Conservation (phyloP, 2,329 filamentous ascomycete species). For the Colletotrichum sp. region DNA sequence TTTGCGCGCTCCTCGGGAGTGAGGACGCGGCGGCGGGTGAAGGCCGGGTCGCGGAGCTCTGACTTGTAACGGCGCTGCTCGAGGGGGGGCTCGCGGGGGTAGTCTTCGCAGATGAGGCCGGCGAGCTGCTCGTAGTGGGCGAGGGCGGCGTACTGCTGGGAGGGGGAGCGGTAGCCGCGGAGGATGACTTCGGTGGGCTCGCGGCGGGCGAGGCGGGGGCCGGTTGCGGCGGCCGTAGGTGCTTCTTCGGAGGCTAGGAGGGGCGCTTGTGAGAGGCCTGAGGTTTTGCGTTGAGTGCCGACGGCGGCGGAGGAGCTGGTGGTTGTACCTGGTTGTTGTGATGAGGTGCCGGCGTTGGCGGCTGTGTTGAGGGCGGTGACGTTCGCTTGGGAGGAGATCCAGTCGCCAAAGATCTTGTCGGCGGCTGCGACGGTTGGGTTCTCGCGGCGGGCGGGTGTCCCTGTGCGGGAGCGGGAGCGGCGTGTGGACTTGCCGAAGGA, state of each 20-base stretch:
- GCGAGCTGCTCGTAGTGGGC: conserved; percentile 88
- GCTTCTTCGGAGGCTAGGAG: conserved; percentile 40
- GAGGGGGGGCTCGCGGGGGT: conserved; percentile 81
- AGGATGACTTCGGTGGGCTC: conserved; percentile 78
- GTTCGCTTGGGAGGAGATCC: conserved; percentile 54
- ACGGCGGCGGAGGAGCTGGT: background rate
- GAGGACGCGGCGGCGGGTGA: conserved; percentile 68
- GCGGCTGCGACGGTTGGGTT: conserved; percentile 67
- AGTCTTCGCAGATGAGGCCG: conserved; percentile 90
- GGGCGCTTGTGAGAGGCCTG: conserved; percentile 37
- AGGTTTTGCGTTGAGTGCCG: conserved; percentile 38
- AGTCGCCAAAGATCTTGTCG: conserved; percentile 66
- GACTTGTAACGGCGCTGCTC: conserved; percentile 74
- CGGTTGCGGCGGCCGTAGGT: conserved; percentile 28
- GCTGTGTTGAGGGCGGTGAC: conserved; percentile 27
- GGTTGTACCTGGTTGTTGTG: background rate
- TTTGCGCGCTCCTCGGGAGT: conserved; percentile 76
- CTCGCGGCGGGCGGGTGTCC: conserved; percentile 62
- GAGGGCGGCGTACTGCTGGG: conserved; percentile 84
- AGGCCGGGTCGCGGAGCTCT: conserved; percentile 74
- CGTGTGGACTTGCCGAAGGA: conserved; percentile 72
- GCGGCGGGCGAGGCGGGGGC: conserved; percentile 35
- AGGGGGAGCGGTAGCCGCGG: conserved; percentile 73
- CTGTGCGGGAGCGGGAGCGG: conserved; percentile 66
- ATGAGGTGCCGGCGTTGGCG: conserved; percentile 18